Base-by-base conservation (phyloP, 2,329 filamentous ascomycete species). In the Falciphora oryzae region DNA sequence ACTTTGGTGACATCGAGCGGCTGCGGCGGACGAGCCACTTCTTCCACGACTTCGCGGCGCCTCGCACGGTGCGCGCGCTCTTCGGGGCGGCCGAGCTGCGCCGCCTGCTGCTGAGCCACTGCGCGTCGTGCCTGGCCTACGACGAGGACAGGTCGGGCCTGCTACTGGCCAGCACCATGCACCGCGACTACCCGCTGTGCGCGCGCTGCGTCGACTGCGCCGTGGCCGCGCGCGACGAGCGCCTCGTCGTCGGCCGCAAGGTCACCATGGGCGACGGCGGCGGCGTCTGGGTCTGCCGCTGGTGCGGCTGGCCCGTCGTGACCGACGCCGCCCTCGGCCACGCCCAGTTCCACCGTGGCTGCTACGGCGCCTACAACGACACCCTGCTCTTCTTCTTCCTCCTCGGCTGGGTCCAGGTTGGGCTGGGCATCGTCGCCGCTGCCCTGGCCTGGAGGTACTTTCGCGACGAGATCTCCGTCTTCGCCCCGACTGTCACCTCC, bases 1-100 rank as follows among this genome's bases (percentile, higher is more conserved):
- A 73, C 64, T 80, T 81, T 64, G 78, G 76, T 56, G 76, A 80
- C 67, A 73, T 81, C 25, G 74, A 79, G 67, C 73, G 74, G 22
- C 71, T 81, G 22, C 76, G 80, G 14, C 73, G 75, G 31, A 79
- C 78, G 13, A 80, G 75, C 68, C 75, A 71, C 56, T 71, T 72
- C 65, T 74, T 79, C 63, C 75, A 74, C 62, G 62, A 67, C 27
- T 70, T 74, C 22, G 72, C 80, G 44, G 75, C 70, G 29, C 75
- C 76, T 5, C 64, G 70, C 11, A 71, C 75, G 56, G 70, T 81
- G 14, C 73, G 73, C 56, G 68, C 68, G 61, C 70, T 80, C 31
- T 75, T 79, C 63, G 77, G 75, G 13, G 66, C 71, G n/a, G 67
- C 68, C 18, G 66, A 68, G 50, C 68, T 73, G 57, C 71, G 68